Conservation (phyloP, 2,329 filamentous ascomycete genomes). For the Epichloe coenophiala region DNA sequence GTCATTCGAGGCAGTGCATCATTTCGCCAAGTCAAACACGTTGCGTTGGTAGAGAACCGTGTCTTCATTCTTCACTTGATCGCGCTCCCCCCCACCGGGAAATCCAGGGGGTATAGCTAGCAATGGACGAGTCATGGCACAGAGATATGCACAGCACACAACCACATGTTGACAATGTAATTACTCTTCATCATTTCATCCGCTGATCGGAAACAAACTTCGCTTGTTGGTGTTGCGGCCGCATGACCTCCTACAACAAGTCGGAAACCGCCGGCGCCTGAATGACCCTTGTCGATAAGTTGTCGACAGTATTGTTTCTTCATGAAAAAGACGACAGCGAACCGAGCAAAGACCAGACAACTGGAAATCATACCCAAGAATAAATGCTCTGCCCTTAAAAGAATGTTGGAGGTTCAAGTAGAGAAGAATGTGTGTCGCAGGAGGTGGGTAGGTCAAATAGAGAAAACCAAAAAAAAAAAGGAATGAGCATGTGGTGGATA, state of each 20-base stretch:
- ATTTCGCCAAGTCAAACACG: no score
- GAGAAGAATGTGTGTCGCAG: background rate
- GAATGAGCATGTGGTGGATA: background rate
- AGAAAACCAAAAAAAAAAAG: background rate
- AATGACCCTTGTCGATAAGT: background rate
- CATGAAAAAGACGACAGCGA: background rate
- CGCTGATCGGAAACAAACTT: background rate
- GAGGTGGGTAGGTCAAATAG: background rate
- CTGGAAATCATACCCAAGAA: background rate
- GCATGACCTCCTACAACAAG: background rate
- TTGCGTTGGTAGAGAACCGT: no score
- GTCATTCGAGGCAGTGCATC: no score
- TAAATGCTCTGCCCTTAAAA: background rate
- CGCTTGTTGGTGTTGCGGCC: background rate
- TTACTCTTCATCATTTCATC: background rate
- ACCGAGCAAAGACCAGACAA: background rate
- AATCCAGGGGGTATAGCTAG: no score
- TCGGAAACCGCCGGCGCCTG: background rate
- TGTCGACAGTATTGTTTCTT: no score
- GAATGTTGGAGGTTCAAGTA: background rate
- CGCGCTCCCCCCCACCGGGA: no score
- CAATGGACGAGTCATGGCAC: background rate
- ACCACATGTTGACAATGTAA: background rate
- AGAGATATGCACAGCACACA: background rate
- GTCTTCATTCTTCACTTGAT: no score